These are phyloP conservation scores for Umbelopsis sp. DNA, from an alignment of 371 early-diverging fungal genomes.

Conservation along the genomic window DNA sequence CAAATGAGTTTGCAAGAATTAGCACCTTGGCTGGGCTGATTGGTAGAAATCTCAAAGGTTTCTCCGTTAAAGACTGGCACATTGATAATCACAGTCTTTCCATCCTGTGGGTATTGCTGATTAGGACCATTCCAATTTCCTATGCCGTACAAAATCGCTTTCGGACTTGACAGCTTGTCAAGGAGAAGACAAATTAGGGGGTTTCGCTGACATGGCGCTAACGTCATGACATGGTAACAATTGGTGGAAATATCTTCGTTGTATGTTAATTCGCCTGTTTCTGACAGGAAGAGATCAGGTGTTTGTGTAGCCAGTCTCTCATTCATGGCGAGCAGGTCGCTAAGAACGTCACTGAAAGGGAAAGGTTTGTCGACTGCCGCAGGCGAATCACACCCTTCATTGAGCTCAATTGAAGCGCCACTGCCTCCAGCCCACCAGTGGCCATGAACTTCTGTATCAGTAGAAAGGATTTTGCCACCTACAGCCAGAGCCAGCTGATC, in stretches of 20 bases:
- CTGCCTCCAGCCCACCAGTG: not conserved
- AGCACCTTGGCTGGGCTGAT: slow-evolving; percentile 20
- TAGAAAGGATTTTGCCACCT: not conserved
- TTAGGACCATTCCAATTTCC: slow-evolving; percentile 28
- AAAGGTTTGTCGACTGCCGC: not conserved
- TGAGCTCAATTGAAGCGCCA: not conserved
- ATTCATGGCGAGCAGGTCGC: not conserved
- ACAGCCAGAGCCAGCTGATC: slow-evolving; percentile 1
- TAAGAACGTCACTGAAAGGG: not conserved
- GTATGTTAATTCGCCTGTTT: not conserved
- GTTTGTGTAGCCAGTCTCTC: not conserved
- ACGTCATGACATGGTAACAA: not conserved
- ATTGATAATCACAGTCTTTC: slow-evolving; percentile 26
- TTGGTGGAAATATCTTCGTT: not conserved
- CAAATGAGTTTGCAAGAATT: slow-evolving; percentile 22
- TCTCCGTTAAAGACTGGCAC: slow-evolving; percentile 25
- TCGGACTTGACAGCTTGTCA: slow-evolving; percentile 17
- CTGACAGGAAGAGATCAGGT: not conserved
- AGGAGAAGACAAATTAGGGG: not conserved
- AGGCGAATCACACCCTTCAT: not conserved
- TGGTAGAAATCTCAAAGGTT: slow-evolving; percentile 20
- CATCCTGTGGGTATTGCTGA: slow-evolving; percentile 1
- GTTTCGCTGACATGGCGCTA: not conserved
- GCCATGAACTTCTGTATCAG: not conserved
- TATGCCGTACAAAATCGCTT: slow-evolving; percentile 21